These are phyloP conservation scores for Cinchona pubescens DNA, from an alignment of 257 asterid genomes.

Conservation along the genomic window DNA sequence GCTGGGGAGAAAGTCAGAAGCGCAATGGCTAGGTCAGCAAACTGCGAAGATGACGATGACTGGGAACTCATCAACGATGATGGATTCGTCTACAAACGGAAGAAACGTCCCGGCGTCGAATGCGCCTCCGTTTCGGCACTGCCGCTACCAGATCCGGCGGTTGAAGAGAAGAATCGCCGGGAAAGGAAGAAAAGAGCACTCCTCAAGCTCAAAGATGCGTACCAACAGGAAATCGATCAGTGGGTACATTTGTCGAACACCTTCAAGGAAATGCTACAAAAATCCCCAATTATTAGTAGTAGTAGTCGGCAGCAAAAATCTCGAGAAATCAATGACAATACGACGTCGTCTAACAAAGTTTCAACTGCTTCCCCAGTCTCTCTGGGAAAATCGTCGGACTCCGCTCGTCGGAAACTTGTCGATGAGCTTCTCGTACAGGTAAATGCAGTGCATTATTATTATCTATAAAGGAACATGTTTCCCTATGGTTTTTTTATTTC, in stretches of 20 bases:
- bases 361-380: background rate
- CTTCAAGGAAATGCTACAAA: constrained; percentile 44
- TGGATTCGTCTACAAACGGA: constrained; percentile 65
- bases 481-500: background rate
- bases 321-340: background rate
- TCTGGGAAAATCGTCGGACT: constrained; percentile 21
- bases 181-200: constrained; percentile 54
- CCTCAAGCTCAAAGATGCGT: constrained; percentile 50
- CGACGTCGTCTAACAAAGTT: constrained; percentile 23
- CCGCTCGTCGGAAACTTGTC: constrained; percentile 29
- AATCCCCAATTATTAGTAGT: constrained; percentile 19
- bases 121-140: constrained; percentile 24
- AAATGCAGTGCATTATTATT: background rate
- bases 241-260: constrained; percentile 80
- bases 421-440: constrained; percentile 71
- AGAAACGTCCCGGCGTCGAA: constrained; percentile 46
- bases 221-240: constrained; percentile 46
- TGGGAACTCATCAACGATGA: constrained; percentile 66
- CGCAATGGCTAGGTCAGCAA: constrained; percentile 43
- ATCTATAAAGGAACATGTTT: background rate
- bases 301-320: constrained; percentile 11
- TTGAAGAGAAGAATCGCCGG: constrained; percentile 49
- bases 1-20: constrained; percentile 8
- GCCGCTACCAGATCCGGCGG: constrained; percentile 57
- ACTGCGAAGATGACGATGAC: constrained; percentile 48